phyloP scores from a whole-genome alignment of 2,329 filamentous ascomycete species.

The Hypoxylon sp. region DNA sequence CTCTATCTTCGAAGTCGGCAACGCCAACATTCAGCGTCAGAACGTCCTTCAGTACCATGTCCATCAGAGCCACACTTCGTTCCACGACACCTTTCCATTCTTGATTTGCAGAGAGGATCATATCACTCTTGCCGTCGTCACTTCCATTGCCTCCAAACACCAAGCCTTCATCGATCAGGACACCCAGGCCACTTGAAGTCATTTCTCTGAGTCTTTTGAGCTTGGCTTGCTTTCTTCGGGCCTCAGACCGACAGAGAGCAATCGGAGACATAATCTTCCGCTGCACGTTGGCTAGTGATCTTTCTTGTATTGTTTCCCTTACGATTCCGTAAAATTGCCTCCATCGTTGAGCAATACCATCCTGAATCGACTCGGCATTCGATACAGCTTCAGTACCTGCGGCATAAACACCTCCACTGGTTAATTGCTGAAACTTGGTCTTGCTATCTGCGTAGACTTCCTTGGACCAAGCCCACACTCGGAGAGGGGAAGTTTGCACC shows the following conservation, averaged over 20 bases:
- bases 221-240: constrained; percentile 78
- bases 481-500: constrained; percentile 84
- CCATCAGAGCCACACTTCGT: constrained; percentile 86
- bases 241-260: constrained; percentile 80
- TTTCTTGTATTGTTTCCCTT: constrained; percentile 79
- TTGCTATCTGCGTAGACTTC: constrained; percentile 78
- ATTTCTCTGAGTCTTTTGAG: constrained; percentile 82
- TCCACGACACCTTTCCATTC: constrained; percentile 81
- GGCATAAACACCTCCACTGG: constrained; percentile 47
- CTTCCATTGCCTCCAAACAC: constrained; percentile 73
- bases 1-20: constrained; percentile 75
- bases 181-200: constrained; percentile 87
- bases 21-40: constrained; percentile 74
- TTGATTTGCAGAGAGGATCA: constrained; percentile 60
- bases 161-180: constrained; percentile 89
- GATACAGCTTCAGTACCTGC: constrained; percentile 52
- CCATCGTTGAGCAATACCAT: constrained; percentile 68
- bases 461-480: constrained; percentile 79
- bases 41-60: constrained; percentile 83
- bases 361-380: constrained; percentile 54
- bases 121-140: constrained; percentile 67
- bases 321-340: constrained; percentile 85
- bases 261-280: constrained; percentile 83
- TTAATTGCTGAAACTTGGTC: constrained; percentile 60
- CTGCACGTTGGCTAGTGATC: constrained; percentile 79